These are phyloP conservation scores for Aspergillus versicolor DNA, from an alignment of 2,329 filamentous ascomycete genomes.

Conservation along the genomic window DNA sequence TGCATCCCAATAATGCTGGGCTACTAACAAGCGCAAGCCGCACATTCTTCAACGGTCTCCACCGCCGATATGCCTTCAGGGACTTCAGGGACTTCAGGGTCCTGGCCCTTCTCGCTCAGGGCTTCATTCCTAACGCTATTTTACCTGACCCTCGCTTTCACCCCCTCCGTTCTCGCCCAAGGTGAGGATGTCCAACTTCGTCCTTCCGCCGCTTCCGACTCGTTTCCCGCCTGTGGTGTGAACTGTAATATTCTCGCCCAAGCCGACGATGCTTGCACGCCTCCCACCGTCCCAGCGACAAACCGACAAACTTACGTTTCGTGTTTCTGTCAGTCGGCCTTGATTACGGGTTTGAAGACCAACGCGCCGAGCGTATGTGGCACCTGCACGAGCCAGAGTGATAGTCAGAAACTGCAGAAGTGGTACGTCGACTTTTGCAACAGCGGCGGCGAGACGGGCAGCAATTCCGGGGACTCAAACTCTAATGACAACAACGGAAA, in stretches of 20 bases:
- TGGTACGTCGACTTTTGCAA: conserved; percentile 72
- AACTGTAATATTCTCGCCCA: conserved; percentile 63
- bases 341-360: conserved; percentile 59
- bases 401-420: conserved; percentile 58
- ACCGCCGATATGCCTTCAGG: conserved; percentile 14
- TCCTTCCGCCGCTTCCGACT: conserved; percentile 37
- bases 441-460: conserved; percentile 42
- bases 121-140: conserved; percentile 10
- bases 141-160: conserved; percentile 19
- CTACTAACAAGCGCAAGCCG: conserved; percentile 8
- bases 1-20: conserved; percentile 17
- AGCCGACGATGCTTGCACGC: conserved; percentile 70
- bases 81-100: conserved; percentile 9
- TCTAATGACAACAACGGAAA: conserved; percentile 20
- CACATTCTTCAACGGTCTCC: conserved; percentile 16
- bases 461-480: conserved; percentile 20
- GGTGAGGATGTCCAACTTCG: conserved; percentile 27
- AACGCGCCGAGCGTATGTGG: conserved; percentile 61
- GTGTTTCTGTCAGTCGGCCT: conserved; percentile 71
- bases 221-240: conserved; percentile 63
- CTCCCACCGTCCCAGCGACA: conserved; percentile 52
- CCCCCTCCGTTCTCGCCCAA: conserved; percentile 20
- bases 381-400: conserved; percentile 54
- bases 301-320: conserved; percentile 57
- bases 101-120: conserved; percentile 11